Base-by-base conservation (phyloP, 768 basidiomycete species). In the Tulasnella sp. region DNA sequence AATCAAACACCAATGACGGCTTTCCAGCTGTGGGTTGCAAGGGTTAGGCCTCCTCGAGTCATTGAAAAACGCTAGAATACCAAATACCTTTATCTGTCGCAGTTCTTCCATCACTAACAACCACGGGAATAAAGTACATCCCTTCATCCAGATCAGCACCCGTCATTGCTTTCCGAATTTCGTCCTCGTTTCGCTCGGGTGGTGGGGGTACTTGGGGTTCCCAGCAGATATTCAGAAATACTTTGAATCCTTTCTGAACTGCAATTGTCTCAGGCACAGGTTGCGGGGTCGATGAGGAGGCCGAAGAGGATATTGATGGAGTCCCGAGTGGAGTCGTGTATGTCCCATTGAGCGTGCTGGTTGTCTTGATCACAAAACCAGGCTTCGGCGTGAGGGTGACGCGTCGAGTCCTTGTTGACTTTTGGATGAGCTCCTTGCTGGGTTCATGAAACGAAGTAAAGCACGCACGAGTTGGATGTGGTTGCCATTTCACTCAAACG, bases 1-100 rank as follows among this genome's bases (percentile, higher is more conserved):
- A 90, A 82, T 94, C 93, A 79, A 94, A 90, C 6, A 93, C 90
- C 45, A 91, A 80, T 5, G 89, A 87, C 0, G 87, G 84, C 39
- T 90, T 90, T 5, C 92, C 93, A 78, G 89, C 93, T 93, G 34
- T 54, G 19, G 17, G 67, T 17, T 25, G 49, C 22, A 71, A 17
- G 70, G 25, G 17, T 25, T 58, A 14, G 29, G n/a, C n/a, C 52
- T 36, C 3, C 22, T 64, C n/a, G 67, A 19, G 31, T 70, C n/a
- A n/a, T n/a, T n/a, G n/a, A 3, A 68, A 64, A n/a, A 1, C 37
- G 25, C 39, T 58, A 11, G 38, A n/a, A 29, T 40, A 38, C 29
- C 29, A 71, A 36, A 2, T 7, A 77, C 78, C 78, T 74, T 77
- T 77, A 74, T 78, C 78, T 6, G 31, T 25, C 25, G 72, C 52